Conservation (phyloP, 345 rosid genomes). For the Bruguiera sexangula region DNA sequence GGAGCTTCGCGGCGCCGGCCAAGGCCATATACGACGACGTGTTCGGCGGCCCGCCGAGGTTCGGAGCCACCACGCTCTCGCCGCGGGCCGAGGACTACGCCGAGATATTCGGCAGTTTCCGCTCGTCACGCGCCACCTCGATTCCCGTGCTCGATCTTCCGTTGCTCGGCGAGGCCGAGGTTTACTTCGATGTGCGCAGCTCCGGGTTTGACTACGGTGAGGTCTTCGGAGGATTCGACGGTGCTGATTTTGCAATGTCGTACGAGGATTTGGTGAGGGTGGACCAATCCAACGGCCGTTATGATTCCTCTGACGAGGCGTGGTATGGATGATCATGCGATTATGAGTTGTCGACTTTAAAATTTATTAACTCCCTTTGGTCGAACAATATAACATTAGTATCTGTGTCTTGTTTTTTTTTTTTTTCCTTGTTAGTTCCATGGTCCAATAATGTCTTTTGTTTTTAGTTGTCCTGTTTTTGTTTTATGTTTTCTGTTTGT, state of each 20-base stretch:
- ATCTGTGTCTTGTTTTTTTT: neutral
- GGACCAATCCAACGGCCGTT: conserved; percentile 35
- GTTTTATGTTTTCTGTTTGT: conserved; percentile 1
- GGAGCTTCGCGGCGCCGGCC: conserved; percentile 1
- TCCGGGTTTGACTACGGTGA: conserved; percentile 63
- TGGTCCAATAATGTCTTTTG: neutral
- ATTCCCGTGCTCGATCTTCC: conserved; percentile 95
- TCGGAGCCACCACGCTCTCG: conserved; percentile 54
- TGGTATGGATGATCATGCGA: conserved; percentile 60
- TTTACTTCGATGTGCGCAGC: conserved; percentile 60
- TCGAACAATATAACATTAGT: neutral
- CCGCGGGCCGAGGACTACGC: conserved; percentile 80
- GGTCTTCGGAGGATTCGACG: conserved; percentile 64
- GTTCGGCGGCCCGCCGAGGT: conserved; percentile 65
- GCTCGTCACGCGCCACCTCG: conserved; percentile 72
- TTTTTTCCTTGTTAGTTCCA: neutral
- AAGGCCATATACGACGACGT: conserved; percentile 67
- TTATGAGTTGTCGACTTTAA: neutral
- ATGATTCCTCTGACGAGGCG: conserved; percentile 70
- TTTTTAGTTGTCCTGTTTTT: conserved; percentile 11
- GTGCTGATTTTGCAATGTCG: conserved; percentile 58
- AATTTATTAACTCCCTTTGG: neutral
- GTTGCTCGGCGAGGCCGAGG: conserved; percentile 37
- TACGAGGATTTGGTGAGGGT: conserved; percentile 51
- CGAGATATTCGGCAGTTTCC: conserved; percentile 79